Evolutionary conservation across 164 flowering plant species (phyloP).

Genomic region (Vitis riparia): DNA sequence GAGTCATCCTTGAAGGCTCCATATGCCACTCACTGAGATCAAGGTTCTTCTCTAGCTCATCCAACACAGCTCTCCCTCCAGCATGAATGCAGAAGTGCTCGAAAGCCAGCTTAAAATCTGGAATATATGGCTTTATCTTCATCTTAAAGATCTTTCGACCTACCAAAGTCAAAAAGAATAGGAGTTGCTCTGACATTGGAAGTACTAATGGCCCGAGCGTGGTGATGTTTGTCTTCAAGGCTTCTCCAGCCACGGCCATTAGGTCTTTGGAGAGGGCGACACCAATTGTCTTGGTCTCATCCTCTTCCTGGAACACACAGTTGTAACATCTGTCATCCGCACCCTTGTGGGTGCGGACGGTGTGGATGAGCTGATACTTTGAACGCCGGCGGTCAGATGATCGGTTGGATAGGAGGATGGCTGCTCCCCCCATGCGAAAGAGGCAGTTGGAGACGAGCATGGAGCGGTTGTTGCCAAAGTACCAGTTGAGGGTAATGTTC

Average conservation of each 20-base stretch:
- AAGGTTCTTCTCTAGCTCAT: slow-evolving; percentile 85
- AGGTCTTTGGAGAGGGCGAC: slow-evolving; percentile 75
- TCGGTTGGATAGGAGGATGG: slow-evolving; percentile 74
- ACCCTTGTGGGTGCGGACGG: slow-evolving; percentile 81
- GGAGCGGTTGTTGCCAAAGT: slow-evolving; percentile 78
- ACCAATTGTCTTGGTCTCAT: slow-evolving; percentile 44
- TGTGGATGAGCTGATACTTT: slow-evolving; percentile 79
- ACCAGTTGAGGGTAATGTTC: slow-evolving; percentile 85
- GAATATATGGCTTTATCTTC: slow-evolving; percentile 73
- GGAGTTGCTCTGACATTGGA: slow-evolving; percentile 80
- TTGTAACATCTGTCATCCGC: slow-evolving; percentile 57
- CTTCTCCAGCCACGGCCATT: slow-evolving; percentile 83
- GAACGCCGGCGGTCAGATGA: slow-evolving; percentile 61
- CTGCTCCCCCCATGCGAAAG: slow-evolving; percentile 91
- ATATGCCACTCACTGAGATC: slow-evolving; percentile 65
- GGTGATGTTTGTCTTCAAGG: slow-evolving; percentile 74
- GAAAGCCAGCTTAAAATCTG: slow-evolving; percentile 82
- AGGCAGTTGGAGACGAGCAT: slow-evolving; percentile 88
- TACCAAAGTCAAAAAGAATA: slow-evolving; percentile 56
- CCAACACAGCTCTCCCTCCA: slow-evolving; percentile 78
- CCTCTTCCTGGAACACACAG: slow-evolving; percentile 75
- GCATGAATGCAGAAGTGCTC: slow-evolving; percentile 90
- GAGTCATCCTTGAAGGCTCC: slow-evolving; percentile 91
- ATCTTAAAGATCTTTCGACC: slow-evolving; percentile 52
- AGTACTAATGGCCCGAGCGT: slow-evolving; percentile 79